Evolutionary conservation across 257 asterid species (phyloP).

Genomic region (Scutellaria baicalensis): DNA sequence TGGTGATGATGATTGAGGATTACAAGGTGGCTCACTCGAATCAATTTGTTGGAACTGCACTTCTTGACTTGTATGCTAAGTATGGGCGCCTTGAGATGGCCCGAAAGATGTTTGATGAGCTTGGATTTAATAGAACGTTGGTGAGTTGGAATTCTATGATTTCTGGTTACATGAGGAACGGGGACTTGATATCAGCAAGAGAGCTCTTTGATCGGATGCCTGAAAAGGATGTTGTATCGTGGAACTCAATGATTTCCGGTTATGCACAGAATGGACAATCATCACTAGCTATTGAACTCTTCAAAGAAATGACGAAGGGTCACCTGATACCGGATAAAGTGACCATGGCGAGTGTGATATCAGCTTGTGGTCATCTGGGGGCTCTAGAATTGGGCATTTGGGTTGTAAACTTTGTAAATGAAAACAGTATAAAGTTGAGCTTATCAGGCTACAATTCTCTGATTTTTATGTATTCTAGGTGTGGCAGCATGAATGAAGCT

Average conservation of each 20-base stretch:
- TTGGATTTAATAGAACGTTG: constrained; percentile 29
- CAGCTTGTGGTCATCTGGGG: constrained; percentile 85
- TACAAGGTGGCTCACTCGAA: constrained; percentile 20
- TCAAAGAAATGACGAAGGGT: constrained; percentile 44
- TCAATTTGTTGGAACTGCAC: constrained; percentile 47
- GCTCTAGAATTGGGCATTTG: constrained; percentile 53
- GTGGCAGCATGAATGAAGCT: constrained; percentile 62
- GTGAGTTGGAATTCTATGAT: constrained; percentile 77
- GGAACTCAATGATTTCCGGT: constrained; percentile 79
- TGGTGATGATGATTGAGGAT: constrained; percentile 34
- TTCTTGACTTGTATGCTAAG: constrained; percentile 71
- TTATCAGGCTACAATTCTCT: constrained; percentile 43
- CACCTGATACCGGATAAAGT: constrained; percentile 53
- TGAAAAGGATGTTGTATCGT: constrained; percentile 46
- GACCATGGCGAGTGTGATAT: constrained; percentile 53
- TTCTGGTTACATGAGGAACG: constrained; percentile 50
- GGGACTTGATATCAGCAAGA: constrained; percentile 47
- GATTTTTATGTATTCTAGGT: constrained; percentile 74
- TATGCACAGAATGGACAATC: constrained; percentile 70
- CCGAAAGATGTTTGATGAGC: constrained; percentile 44
- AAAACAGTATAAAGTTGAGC: constrained; percentile 33
- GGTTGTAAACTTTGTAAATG: constrained; percentile 32
- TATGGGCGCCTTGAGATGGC: constrained; percentile 57
- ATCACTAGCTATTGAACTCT: constrained; percentile 46
- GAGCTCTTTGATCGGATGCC: constrained; percentile 56